Evolutionary conservation across 1,284 basidiomycete species (phyloP).

Genomic region (Pyrrhoderma noxium): DNA sequence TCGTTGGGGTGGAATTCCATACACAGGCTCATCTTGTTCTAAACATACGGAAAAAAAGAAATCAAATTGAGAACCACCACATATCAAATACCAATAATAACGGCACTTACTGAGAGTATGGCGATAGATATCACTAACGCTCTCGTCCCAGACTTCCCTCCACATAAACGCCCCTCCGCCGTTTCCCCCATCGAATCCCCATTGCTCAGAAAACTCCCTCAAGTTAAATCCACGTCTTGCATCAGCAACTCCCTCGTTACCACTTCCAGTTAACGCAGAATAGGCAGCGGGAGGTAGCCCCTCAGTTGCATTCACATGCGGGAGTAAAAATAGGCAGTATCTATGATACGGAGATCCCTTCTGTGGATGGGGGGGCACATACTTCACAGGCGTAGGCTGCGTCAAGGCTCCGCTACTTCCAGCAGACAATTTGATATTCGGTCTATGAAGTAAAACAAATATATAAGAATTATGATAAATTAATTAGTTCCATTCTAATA

Average conservation of each 20-base stretch:
- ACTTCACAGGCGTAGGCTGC: slow-evolving; percentile 51
- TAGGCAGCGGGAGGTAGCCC: slow-evolving; percentile 35
- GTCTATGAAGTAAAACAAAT: slow-evolving; percentile 46
- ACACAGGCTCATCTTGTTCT: slow-evolving; percentile 62
- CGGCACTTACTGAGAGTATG: slow-evolving; percentile 58
- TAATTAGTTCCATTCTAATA: not conserved
- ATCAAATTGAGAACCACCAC: slow-evolving; percentile 5
- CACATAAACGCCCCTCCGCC: slow-evolving; percentile 81
- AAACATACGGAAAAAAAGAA: slow-evolving; percentile 7
- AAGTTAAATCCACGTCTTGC: slow-evolving; percentile 58
- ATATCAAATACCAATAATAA: slow-evolving; percentile 8
- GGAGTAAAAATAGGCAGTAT: slow-evolving; percentile 71
- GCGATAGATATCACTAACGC: slow-evolving; percentile 60
- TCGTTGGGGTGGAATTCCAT: slow-evolving; percentile 49
- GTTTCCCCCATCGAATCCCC: slow-evolving; percentile 43
- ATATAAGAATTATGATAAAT: no score
- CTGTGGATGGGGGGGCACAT: slow-evolving; percentile 85
- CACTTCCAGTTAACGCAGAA: slow-evolving; percentile 4
- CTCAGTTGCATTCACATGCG: slow-evolving; percentile 44
- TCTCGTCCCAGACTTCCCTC: slow-evolving; percentile 69
- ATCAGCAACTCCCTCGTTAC: slow-evolving; percentile 18
- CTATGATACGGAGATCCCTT: slow-evolving; percentile 82
- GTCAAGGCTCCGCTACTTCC: slow-evolving; percentile 36
- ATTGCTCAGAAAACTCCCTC: slow-evolving; percentile 49
- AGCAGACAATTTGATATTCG: slow-evolving; percentile 75